Evolutionary conservation across 495 filamentous ascomycete genomes (phyloP).

Genomic region (Diplogelasinospora grovesii): DNA sequence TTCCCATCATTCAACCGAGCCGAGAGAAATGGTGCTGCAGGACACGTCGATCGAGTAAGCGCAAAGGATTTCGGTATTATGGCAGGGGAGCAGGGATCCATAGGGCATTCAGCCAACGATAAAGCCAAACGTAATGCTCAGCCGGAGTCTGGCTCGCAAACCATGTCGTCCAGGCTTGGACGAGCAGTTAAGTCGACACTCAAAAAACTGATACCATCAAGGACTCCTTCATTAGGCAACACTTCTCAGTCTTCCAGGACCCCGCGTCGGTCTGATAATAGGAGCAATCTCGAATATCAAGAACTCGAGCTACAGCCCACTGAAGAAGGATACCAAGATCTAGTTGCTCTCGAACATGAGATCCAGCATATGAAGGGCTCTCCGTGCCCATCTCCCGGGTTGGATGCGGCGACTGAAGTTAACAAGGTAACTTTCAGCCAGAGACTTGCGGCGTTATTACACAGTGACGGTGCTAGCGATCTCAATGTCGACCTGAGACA

Average conservation of each 20-base stretch:
- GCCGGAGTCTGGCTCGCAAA: conserved; percentile 4
- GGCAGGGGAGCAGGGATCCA: too few relatives aligned
- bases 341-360: conserved; percentile 27
- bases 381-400: background rate
- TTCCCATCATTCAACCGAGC: conserved; percentile 32
- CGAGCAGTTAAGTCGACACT: conserved; percentile 27
- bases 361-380: conserved; percentile 25
- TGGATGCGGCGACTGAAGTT: background rate
- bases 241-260: conserved; percentile 2
- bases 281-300: conserved; percentile 25
- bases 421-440: conserved; percentile 6
- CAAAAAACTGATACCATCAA: conserved; percentile 22
- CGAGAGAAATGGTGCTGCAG: conserved; percentile 23
- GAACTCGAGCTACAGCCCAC: conserved; percentile 29
- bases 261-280: background rate
- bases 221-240: conserved; percentile 7
- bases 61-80: conserved; percentile 12
- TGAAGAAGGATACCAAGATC: conserved; percentile 23
- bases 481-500: background rate
- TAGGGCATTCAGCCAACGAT: too few relatives aligned
- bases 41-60: conserved; percentile 17
- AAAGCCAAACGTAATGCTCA: too few relatives aligned
- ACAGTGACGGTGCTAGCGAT: conserved; percentile 8
- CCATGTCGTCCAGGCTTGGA: conserved; percentile 24
- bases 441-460: conserved; percentile 13